Base-by-base conservation (phyloP, 768 basidiomycete genomes). In the Rhizopogon rudus region DNA sequence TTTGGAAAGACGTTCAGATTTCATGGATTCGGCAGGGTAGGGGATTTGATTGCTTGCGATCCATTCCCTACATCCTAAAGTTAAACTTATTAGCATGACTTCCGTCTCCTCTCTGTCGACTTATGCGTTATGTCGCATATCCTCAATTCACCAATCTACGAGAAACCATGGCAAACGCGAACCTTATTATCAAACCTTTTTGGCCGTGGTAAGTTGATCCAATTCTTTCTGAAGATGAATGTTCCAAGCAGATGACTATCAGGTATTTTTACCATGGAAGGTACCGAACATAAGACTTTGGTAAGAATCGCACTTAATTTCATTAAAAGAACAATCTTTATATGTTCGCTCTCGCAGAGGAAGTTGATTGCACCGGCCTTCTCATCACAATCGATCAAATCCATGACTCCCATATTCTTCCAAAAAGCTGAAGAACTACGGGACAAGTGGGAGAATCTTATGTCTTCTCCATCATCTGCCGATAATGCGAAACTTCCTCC, bases 91-190 rank as follows among this genome's bases (percentile, higher is more conserved):
- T 54, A 82, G 79, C 75, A 79, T 56, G 82, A 84, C 59, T 77
- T 77, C 57, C 77, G 82, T 40, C 61, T 84, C 20, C 69, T 84
- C 66, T 75, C 81, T 0, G 75, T 81, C 51, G 81, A 84, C 61
- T 69, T 77, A 52, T 74, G 75, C 10, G 77, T 74, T 12, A 63
- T 81, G 9, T 67, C 75, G 5, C 77, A 82, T 64, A 66, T 84
- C 35, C 70, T 83, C 25, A 77, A 68, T 59, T 78, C 78, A 1
- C 59, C 79, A 0, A 59, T 66, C 5, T 84, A 78, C 55, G 76
- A 81, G 60, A 84, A 81, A 61, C 81, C 82, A 6, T 81, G 79
- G 80, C 79, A 80, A 61, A 82, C 81, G 3, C 73, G 80, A 14
- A 54, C 67, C 35, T 69, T 81, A 39, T 63, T 84, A n/a, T 66